Evolutionary conservation across 2,329 filamentous ascomycete genomes (phyloP).

Genomic region (Chrysoporthe deuterocubensis): DNA sequence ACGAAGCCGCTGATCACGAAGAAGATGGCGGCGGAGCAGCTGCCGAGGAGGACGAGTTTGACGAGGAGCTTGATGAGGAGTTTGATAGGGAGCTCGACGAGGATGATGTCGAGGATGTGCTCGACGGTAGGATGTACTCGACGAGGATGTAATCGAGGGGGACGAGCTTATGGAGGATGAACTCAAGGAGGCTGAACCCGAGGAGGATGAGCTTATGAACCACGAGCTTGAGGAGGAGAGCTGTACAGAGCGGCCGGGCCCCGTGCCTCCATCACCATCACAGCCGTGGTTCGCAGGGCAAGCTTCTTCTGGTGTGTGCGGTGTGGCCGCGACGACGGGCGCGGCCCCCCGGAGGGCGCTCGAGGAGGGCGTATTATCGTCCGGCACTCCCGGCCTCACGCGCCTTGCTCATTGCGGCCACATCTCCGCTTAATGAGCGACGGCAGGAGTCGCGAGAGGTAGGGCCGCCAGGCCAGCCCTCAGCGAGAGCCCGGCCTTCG

Average conservation of each 20-base stretch:
- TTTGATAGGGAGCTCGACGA: too few species aligned
- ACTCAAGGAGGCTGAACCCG: constrained; percentile 19
- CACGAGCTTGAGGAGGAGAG: constrained; percentile 30
- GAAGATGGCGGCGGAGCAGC: constrained; percentile 41
- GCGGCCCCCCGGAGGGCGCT: constrained; percentile 56
- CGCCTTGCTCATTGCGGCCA: neutral
- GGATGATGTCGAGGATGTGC: too few species aligned
- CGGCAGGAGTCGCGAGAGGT: neutral
- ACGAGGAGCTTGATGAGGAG: constrained; percentile 28
- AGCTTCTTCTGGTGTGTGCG: constrained; percentile 36
- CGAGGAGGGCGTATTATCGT: neutral
- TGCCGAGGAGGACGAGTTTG: constrained; percentile 35
- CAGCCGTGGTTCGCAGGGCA: constrained; percentile 12
- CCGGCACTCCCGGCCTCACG: too few species aligned
- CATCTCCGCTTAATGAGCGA: constrained; percentile 2
- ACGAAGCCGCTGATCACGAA: constrained; percentile 45
- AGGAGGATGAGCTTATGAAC: constrained; percentile 37
- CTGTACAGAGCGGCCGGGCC: constrained; percentile 30
- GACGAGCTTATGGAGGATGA: too few species aligned
- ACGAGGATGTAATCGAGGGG: too few species aligned
- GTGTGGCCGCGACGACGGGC: constrained; percentile 53
- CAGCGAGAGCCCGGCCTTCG: neutral
- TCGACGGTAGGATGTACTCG: too few species aligned
- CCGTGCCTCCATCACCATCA: constrained; percentile 16
- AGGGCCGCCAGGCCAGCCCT: neutral